phyloP scores from a whole-genome alignment of 352 stramenopile genomes.

The Phytophthora crassamura region DNA sequence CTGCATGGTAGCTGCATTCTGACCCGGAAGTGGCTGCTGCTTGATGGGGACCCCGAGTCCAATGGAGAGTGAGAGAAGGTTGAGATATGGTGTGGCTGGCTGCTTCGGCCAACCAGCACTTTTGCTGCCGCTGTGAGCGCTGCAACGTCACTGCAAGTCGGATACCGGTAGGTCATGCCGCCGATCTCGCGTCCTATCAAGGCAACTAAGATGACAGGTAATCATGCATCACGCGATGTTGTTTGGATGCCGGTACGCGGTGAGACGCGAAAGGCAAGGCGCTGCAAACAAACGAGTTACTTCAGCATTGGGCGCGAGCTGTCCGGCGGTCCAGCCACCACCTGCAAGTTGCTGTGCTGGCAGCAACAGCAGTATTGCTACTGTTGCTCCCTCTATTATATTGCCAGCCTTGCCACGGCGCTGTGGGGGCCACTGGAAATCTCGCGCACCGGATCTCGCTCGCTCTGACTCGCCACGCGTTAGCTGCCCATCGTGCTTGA shows the following conservation, averaged over 20 bases:
- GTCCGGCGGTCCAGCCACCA: conserved; percentile 2
- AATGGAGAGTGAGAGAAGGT: neutral
- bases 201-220: conserved; percentile 8
- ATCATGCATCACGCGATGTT: conserved; percentile 27
- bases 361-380: neutral
- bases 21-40: neutral
- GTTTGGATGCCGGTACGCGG: conserved; percentile 35
- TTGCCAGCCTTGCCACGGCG: conserved; percentile 17
- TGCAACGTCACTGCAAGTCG: conserved; percentile 9
- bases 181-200: conserved; percentile 35
- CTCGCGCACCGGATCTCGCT: conserved; percentile 26
- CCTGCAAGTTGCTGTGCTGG: too few relatives aligned
- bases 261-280: conserved; percentile 22
- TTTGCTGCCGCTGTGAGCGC: neutral
- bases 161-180: conserved; percentile 12
- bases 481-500: conserved; percentile 7
- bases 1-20: conserved; percentile 9
- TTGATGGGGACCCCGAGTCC: neutral
- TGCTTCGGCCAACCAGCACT: conserved; percentile 3
- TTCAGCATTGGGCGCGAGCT: too few relatives aligned
- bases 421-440: conserved; percentile 18
- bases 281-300: too few relatives aligned
- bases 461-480: conserved; percentile 11
- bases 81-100: neutral
- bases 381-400: neutral